Percentiles rank a stretch among this genome's conserved stretches.
phyloP scores from a whole-genome alignment of 2,329 filamentous ascomycete species.

The Rhexocercosporidium sp. region DNA sequence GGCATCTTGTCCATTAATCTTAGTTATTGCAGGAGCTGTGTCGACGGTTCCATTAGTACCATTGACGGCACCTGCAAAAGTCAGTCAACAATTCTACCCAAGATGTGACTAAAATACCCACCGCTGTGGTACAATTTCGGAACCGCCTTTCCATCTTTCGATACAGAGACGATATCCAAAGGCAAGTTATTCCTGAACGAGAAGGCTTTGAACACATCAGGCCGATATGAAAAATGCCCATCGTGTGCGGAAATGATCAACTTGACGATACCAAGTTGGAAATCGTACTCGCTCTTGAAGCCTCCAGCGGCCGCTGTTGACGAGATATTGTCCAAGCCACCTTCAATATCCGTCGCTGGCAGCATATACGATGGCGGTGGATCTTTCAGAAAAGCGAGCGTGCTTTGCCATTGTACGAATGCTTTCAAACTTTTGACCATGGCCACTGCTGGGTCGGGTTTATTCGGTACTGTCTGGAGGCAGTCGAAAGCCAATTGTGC shows the following conservation, averaged over 20 bases:
- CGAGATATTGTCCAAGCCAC: constrained; percentile 26
- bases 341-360: constrained; percentile 29
- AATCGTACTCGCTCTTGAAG: constrained; percentile 31
- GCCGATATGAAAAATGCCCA: constrained; percentile 46
- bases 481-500: constrained; percentile 27
- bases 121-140: constrained; percentile 55
- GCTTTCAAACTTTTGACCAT: constrained; percentile 27
- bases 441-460: constrained; percentile 20
- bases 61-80: not conserved
- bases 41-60: constrained; percentile 5
- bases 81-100: not conserved
- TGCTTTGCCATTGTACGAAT: constrained; percentile 28
- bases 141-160: constrained; percentile 58
- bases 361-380: constrained; percentile 28
- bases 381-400: constrained; percentile 36
- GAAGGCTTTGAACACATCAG: constrained; percentile 39
- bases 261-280: constrained; percentile 29
- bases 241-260: constrained; percentile 62
- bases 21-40: constrained; percentile 51
- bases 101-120: not conserved
- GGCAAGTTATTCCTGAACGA: constrained; percentile 39
- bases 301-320: constrained; percentile 21
- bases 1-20: constrained; percentile 60
- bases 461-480: constrained; percentile 26
- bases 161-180: constrained; percentile 59